A percentile compares a stretch with the other conserved stretches of the same genome.
phyloP scores from a whole-genome alignment of 78 protist genomes.

The Dictyostelium intermedium region DNA sequence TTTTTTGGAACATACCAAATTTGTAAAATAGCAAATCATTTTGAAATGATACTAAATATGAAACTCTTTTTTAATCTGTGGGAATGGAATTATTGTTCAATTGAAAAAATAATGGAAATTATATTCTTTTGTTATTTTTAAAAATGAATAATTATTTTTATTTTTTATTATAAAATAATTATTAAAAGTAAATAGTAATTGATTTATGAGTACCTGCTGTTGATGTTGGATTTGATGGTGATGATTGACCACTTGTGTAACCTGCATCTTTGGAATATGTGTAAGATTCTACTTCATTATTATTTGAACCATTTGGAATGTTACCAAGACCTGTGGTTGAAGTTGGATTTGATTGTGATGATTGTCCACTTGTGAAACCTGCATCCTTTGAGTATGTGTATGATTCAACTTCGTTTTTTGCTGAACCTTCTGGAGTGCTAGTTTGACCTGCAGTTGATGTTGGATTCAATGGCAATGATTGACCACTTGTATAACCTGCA shows the following conservation, averaged over 20 bases:
- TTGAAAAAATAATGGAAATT: too few species aligned
- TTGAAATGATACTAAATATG: too few species aligned
- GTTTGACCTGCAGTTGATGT: neutral
- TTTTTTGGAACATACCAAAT: too few species aligned
- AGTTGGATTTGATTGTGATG: neutral
- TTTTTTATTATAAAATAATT: too few species aligned
- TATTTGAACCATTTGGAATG: neutral
- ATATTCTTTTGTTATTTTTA: too few species aligned
- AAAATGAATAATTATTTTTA: too few species aligned
- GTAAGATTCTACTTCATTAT: neutral
- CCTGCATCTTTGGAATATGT: neutral
- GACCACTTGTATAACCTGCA: neutral
- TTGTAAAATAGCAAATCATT: too few species aligned
- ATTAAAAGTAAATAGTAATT: neutral
- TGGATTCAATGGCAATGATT: neutral
- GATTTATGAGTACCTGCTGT: neutral
- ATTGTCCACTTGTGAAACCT: neutral
- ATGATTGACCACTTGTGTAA: neutral
- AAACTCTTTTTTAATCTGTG: too few species aligned
- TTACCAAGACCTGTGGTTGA: neutral
- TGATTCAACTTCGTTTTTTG: neutral
- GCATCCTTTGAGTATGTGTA: neutral
- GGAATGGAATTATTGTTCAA: too few species aligned
- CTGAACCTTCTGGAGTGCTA: neutral
- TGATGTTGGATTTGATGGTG: neutral